Base-by-base conservation (phyloP, 2,329 filamentous ascomycete genomes). In the Blumeria graminis region DNA sequence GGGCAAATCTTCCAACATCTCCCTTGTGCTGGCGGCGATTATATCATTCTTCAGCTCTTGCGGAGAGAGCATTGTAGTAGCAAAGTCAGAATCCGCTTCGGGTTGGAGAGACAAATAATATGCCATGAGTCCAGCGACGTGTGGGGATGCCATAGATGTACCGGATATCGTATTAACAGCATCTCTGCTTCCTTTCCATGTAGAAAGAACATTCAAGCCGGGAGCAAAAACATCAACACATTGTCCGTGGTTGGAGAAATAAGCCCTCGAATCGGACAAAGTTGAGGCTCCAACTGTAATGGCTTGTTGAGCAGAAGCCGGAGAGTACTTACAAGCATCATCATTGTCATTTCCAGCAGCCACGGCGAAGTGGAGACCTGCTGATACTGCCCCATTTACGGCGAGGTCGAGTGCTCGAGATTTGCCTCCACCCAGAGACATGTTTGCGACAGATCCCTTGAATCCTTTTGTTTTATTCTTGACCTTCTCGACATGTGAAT, bases 191-290 rank as follows among this genome's bases (percentile, higher is more conserved):
- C 93, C 92, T 66, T 94, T 94, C 92, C 92, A 98, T 70, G 92
- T 96, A 62, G 92, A 98, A 65, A 86, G 80, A 66, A 98, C 94
- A 82, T 88, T 94, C 66, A 95, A 78, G 68, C 92, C 92, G 59
- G 92, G 92, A 61, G 89, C 92, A 67, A 98, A 98, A 77, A 98
- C 94, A 72, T 98, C 92, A 70, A 90, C 94, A 80, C 92, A 98
- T 78, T 90, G 92, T 71, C 92, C 92, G 71, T 82, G 96, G 85
- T 98, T 98, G 80, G 93, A 98, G 82, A 98, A 98, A 80, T 96
- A 98, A 62, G 92, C 92, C 72, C 92, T 90, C 76, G 87, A 86
- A 69, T 98, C 92, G 66, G 84, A 80, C 59, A 98, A 80, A 64
- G 86, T 92, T 50, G 88, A 94, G 63, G 92, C 92, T 71, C 90